phyloP scores from a whole-genome alignment of 768 basidiomycete genomes.

The Filobasidium wieringae region DNA sequence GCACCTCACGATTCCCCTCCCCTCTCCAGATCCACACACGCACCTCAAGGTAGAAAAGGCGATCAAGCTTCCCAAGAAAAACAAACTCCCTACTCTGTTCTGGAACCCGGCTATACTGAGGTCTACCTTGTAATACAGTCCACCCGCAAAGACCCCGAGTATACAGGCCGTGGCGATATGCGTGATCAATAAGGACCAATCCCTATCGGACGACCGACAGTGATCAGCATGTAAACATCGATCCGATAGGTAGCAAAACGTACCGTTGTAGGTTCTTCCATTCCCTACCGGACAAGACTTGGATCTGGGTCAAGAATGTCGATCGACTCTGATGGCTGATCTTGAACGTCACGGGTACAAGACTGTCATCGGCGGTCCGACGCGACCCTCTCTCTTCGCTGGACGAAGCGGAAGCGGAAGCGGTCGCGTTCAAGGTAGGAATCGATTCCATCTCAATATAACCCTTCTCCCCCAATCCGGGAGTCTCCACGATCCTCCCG shows the following conservation, averaged over 20 bases:
- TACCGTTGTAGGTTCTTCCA: conserved; percentile 68
- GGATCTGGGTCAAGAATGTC: conserved; percentile 78
- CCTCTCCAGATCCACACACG: not conserved
- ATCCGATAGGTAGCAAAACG: conserved; percentile 10
- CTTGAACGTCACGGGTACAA: not conserved
- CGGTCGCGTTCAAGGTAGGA: conserved; percentile 18
- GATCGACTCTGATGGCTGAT: conserved; percentile 46
- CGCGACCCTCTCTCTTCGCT: not conserved
- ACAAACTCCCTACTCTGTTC: conserved; percentile 72
- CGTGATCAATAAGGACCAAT: conserved; percentile 68
- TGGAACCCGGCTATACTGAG: conserved; percentile 85
- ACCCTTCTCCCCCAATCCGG: not conserved
- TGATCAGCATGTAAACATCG: not conserved
- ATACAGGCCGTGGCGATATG: conserved; percentile 60
- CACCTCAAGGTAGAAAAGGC: conserved; percentile 72
- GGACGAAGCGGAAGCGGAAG: not conserved
- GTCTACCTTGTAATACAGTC: conserved; percentile 70
- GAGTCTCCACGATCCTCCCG: not conserved
- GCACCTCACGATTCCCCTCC: not conserved
- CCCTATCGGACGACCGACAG: conserved; percentile 48
- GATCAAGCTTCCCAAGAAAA: conserved; percentile 85
- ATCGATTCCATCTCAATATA: not conserved
- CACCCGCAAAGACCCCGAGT: conserved; percentile 78
- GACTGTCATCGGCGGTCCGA: too few relatives aligned
- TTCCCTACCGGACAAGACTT: conserved; percentile 69